Conservation (phyloP, 2,329 filamentous ascomycete genomes). For the Botryotinia globosa region DNA sequence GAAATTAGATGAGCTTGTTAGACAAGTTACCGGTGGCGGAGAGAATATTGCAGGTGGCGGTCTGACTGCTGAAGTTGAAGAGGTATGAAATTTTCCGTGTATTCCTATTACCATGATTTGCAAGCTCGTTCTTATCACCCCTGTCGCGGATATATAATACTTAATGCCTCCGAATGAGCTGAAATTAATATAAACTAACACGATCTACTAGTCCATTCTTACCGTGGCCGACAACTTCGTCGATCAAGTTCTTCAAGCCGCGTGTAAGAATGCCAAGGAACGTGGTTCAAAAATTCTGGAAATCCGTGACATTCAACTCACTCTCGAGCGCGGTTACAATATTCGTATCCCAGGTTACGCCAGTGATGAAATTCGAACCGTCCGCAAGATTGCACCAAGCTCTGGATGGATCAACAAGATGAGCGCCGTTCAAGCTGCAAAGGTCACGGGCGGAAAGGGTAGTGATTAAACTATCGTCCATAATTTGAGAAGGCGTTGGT, state of each 20-base stretch:
- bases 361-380: constrained; percentile 88
- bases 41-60: constrained; percentile 68
- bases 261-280: constrained; percentile 90
- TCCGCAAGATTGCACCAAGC: constrained; percentile 87
- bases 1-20: constrained; percentile 91
- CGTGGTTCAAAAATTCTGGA: constrained; percentile 88
- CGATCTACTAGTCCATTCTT: constrained; percentile 67
- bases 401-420: constrained; percentile 93
- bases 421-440: constrained; percentile 91
- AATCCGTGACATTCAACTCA: constrained; percentile 79
- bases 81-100: constrained; percentile 55
- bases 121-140: constrained; percentile 2
- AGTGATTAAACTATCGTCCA: constrained; percentile 27
- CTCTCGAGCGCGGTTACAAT: constrained; percentile 82
- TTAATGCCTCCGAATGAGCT: not conserved
- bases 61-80: constrained; percentile 89
- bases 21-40: constrained; percentile 84
- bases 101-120: constrained; percentile 9
- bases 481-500: not conserved
- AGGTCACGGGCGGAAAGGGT: constrained; percentile 60
- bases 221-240: constrained; percentile 92
- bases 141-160: not conserved
- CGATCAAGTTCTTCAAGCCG: constrained; percentile 81
- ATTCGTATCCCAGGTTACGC: constrained; percentile 93
- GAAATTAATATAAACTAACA: constrained; percentile 16